Evolutionary conservation across 768 basidiomycete genomes (phyloP).

Genomic region (Clavulina sp.): DNA sequence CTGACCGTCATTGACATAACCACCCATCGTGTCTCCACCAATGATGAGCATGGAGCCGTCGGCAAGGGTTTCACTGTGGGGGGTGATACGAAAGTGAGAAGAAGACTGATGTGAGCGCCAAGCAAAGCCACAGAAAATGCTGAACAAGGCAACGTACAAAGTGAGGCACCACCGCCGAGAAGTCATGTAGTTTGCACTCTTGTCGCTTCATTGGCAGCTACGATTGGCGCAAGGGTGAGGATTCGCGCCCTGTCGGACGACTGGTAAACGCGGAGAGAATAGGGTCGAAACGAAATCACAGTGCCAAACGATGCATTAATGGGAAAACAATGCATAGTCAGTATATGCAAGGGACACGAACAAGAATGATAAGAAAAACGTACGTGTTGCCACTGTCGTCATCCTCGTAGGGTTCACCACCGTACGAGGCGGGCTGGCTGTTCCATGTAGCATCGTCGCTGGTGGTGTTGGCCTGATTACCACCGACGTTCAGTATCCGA

Average conservation of each 20-base stretch:
- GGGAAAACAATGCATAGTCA: no score
- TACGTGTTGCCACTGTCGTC: slow-evolving; percentile 46
- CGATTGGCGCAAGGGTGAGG: slow-evolving; percentile 9
- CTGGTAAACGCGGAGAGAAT: no score
- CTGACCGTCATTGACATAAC: slow-evolving; percentile 23
- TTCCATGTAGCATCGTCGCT: background rate
- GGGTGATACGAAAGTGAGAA: no score
- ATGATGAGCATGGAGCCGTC: slow-evolving; percentile 27
- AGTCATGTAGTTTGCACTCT: slow-evolving; percentile 4
- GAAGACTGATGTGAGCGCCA: background rate
- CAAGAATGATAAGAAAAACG: slow-evolving; percentile 28
- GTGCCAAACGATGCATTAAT: background rate
- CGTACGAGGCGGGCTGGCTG: background rate
- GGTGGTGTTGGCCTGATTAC: slow-evolving; percentile 47
- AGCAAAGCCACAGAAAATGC: no score
- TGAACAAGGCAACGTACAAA: slow-evolving; percentile 10
- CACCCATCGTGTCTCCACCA: slow-evolving; percentile 19
- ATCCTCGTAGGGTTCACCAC: slow-evolving; percentile 19
- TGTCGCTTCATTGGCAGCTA: slow-evolving; percentile 8
- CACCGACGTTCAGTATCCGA: slow-evolving; percentile 61
- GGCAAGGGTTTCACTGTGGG: slow-evolving; percentile 17
- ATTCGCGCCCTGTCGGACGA: slow-evolving; percentile 20
- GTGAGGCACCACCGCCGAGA: slow-evolving; percentile 24
- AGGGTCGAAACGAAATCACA: background rate
- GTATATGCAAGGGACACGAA: slow-evolving; percentile 19